A percentile compares a stretch with the other conserved stretches of the same genome.
Conservation (phyloP, 345 rosid species). For the Mallotus nudiflorus region DNA sequence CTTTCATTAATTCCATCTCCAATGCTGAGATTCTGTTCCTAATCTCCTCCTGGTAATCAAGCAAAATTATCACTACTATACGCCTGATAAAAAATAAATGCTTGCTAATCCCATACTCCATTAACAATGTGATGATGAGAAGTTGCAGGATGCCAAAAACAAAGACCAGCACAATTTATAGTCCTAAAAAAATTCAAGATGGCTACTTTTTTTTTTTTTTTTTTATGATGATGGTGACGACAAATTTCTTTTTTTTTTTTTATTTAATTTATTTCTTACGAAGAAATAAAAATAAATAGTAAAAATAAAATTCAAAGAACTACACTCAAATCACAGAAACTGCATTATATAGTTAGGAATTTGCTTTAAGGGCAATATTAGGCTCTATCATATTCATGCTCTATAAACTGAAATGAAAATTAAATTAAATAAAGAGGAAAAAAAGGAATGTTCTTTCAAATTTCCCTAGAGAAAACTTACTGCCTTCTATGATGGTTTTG, state of each 20-base stretch:
- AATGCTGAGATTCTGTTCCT: constrained; percentile 60
- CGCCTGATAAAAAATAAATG: neutral
- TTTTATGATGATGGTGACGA: constrained; percentile 1
- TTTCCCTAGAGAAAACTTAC: neutral
- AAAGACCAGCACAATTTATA: neutral
- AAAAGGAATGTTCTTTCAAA: neutral
- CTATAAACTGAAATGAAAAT: neutral
- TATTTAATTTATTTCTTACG: constrained; percentile 20
- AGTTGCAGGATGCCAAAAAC: neutral
- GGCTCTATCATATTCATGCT: constrained; percentile 17
- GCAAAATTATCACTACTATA: constrained; percentile 9
- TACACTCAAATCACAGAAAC: constrained; percentile 10
- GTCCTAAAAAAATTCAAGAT: neutral
- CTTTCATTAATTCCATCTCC: constrained; percentile 55
- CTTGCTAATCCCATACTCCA: neutral
- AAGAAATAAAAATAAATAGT: constrained; percentile 25
- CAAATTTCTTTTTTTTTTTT: neutral
- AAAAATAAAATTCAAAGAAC: constrained; percentile 18
- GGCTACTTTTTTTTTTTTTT: no score
- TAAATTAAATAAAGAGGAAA: no score
- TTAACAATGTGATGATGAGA: no score
- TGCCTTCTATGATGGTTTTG: neutral
- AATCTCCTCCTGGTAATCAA: constrained; percentile 69
- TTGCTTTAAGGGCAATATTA: constrained; percentile 10
- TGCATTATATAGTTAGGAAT: constrained; percentile 23